These are phyloP conservation scores for Fusarium sp. DNA, from an alignment of 2,329 filamentous ascomycete species.

Conservation along the genomic window DNA sequence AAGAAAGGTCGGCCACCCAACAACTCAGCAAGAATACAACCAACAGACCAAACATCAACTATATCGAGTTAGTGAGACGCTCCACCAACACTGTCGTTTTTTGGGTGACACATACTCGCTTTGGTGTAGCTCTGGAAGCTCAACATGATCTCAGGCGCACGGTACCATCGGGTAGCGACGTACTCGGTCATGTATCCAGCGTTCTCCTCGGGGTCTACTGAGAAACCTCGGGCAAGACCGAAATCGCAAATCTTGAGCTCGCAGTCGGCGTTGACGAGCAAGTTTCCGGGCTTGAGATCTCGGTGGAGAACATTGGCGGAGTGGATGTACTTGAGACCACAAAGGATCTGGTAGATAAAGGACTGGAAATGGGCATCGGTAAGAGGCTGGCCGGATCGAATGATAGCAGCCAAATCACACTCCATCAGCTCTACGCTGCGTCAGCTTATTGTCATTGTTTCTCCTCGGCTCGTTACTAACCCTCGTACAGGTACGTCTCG, in stretches of 20 bases:
- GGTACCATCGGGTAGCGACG: constrained; percentile 95
- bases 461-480: constrained; percentile 62
- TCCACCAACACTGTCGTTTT: not conserved
- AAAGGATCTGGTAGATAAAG: constrained; percentile 99
- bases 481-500: constrained; percentile 98
- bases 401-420: constrained; percentile 97
- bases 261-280: constrained; percentile 98
- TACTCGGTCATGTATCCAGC: constrained; percentile 99
- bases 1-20: constrained; percentile 98
- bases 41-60: constrained; percentile 99
- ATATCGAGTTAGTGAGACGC: constrained; percentile 24
- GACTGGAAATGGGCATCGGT: constrained; percentile 99
- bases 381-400: constrained; percentile 94
- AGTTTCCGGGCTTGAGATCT: constrained; percentile 95
- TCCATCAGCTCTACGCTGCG: constrained; percentile 88
- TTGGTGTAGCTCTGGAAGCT: constrained; percentile 99
- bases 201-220: constrained; percentile 96
- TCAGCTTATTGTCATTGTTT: constrained; percentile 34
- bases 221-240: constrained; percentile 95
- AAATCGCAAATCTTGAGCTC: constrained; percentile 99
- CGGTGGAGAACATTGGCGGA: constrained; percentile 97
- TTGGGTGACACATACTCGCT: constrained; percentile 81
- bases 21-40: constrained; percentile 96
- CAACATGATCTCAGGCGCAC: constrained; percentile 97
- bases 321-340: constrained; percentile 98